These are phyloP conservation scores for Vigna nakashimae DNA, from an alignment of 306 rosid species.

Conservation along the genomic window DNA sequence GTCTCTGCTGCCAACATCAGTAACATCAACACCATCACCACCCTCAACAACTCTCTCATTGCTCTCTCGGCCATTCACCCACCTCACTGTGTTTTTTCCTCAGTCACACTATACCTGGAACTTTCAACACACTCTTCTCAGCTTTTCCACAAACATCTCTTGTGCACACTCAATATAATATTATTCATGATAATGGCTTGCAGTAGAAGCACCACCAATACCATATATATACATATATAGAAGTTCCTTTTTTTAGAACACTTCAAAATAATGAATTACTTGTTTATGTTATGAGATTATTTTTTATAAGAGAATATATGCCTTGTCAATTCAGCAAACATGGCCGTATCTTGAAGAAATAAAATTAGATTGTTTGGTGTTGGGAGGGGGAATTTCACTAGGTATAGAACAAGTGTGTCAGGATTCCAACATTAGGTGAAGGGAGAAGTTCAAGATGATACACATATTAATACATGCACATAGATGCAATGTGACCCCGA, in stretches of 20 bases:
- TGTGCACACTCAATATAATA: not conserved
- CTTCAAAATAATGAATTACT: not conserved
- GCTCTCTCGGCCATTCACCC: not conserved
- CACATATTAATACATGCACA: not conserved
- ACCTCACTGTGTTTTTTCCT: not conserved
- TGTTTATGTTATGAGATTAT: not conserved
- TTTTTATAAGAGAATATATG: slow-evolving; percentile 11
- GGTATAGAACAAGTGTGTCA: not conserved
- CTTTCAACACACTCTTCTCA: not conserved
- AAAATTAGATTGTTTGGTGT: slow-evolving; percentile 13
- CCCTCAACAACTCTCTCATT: not conserved
- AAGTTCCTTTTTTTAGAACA: not conserved
- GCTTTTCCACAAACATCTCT: not conserved
- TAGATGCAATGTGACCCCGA: not conserved
- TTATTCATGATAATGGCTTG: not conserved
- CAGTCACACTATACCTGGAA: not conserved
- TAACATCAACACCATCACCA: not conserved
- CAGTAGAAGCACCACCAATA: not conserved
- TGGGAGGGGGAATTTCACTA: not conserved
- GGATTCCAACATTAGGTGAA: slow-evolving; percentile 5
- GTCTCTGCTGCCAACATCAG: not conserved
- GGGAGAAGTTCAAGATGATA: not conserved
- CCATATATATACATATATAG: not conserved
- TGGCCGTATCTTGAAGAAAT: slow-evolving; percentile 20
- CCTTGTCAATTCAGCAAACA: slow-evolving; percentile 21